A percentile compares a stretch with the other conserved stretches of the same genome.
Evolutionary conservation across 495 filamentous ascomycete genomes (phyloP).

Genomic region (Astrocystis sublimbata): DNA sequence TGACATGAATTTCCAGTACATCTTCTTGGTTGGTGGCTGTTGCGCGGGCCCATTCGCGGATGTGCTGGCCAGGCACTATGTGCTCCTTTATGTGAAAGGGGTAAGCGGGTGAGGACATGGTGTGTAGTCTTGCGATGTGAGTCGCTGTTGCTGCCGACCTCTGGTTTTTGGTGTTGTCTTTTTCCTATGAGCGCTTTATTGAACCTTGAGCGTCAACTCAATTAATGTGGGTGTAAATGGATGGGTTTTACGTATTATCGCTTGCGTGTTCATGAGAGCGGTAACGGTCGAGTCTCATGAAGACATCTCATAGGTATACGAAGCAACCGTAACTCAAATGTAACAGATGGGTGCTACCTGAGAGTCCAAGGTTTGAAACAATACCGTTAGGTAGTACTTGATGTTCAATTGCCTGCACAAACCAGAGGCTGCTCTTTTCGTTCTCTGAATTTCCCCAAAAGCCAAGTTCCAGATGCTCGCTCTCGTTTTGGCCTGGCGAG

Average conservation of each 20-base stretch:
- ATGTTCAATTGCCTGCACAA: no score
- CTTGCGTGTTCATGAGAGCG: neutral
- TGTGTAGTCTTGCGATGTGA: neutral
- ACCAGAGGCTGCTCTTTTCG: no score
- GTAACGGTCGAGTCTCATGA: no score
- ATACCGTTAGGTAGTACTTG: no score
- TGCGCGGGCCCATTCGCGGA: conserved; percentile 69
- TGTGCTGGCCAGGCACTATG: conserved; percentile 63
- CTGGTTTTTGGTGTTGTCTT: neutral
- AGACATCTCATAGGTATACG: no score
- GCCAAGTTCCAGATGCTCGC: neutral
- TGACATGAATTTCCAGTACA: conserved; percentile 66
- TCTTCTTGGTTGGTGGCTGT: conserved; percentile 65
- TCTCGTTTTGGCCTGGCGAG: neutral
- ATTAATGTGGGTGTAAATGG: no score
- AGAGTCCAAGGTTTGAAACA: no score
- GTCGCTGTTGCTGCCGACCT: neutral
- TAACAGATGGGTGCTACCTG: no score
- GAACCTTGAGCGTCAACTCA: no score
- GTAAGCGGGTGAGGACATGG: conserved; percentile 20
- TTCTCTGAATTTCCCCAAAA: no score
- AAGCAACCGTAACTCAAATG: no score
- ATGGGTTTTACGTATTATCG: neutral
- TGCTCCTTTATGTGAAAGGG: conserved; percentile 55
- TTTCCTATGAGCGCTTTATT: no score